Percentiles rank a stretch among this genome's conserved stretches.
Evolutionary conservation across 2,329 filamentous ascomycete species (phyloP).

Genomic region (Cyphellophora europaea): DNA sequence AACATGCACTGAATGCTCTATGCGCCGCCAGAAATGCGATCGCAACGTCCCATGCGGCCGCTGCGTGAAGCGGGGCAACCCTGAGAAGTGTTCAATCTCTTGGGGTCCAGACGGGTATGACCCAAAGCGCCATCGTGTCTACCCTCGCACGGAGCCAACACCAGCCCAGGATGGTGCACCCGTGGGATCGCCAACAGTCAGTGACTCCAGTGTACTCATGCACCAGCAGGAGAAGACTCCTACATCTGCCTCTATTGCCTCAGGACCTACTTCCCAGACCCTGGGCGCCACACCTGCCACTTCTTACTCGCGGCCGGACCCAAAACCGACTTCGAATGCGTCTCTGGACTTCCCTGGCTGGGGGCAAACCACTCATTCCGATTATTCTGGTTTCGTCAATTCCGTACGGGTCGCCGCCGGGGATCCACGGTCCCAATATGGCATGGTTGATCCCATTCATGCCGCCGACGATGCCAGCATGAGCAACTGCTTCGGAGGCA

Average conservation of each 20-base stretch:
- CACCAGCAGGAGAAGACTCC: not conserved
- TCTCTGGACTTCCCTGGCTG: conserved; percentile 38
- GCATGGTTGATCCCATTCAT: no score
- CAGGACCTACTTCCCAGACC: not conserved
- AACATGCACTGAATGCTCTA: conserved; percentile 20
- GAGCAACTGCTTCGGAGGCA: conserved; percentile 8
- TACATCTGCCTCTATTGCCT: not conserved
- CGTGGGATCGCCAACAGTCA: not conserved
- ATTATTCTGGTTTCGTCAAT: no score
- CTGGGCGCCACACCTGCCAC: no score
- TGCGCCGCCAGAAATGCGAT: conserved; percentile 25
- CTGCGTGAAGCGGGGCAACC: conserved; percentile 29
- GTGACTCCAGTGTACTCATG: not conserved
- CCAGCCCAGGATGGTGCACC: not conserved
- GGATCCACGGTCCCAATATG: no score
- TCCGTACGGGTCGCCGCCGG: no score
- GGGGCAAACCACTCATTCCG: conserved; percentile 27
- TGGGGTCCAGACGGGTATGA: conserved; percentile 17
- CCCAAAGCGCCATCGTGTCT: conserved; percentile 17
- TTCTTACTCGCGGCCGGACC: no score
- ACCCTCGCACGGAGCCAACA: conserved; percentile 10
- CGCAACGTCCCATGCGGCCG: conserved; percentile 31
- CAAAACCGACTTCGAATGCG: not conserved
- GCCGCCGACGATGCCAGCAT: no score
- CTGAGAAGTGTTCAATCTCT: conserved; percentile 24